Conservation (phyloP, 345 rosid genomes). For the Moricandia moricandioides region DNA sequence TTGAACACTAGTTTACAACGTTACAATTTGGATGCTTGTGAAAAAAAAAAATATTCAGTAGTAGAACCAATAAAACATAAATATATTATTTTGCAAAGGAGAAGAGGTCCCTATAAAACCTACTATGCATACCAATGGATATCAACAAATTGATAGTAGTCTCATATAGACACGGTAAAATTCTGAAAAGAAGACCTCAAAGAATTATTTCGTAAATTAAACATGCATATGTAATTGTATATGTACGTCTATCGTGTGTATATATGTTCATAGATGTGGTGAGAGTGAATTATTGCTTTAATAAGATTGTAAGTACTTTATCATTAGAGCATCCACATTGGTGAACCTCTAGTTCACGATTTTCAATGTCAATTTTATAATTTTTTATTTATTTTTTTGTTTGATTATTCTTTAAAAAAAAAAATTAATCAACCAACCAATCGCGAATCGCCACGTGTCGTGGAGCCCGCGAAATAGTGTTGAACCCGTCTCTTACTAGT, state of each 20-base stretch:
- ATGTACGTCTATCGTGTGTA: not conserved
- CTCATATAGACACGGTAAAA: not conserved
- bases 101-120: not conserved
- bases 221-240: not conserved
- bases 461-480: no score
- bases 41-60: not conserved
- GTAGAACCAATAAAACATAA: not conserved
- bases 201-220: no score
- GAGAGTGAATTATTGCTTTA: conserved; percentile 2
- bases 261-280: not conserved
- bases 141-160: not conserved
- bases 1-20: not conserved
- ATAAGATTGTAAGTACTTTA: conserved; percentile 13
- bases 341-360: no score
- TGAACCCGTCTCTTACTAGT: no score
- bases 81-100: not conserved
- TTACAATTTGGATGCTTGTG: not conserved
- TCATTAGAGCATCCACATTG: no score
- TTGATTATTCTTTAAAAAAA: no score
- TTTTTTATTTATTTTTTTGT: no score
- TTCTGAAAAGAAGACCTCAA: not conserved
- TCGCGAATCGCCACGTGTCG: no score
- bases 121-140: not conserved
- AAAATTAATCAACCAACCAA: no score
- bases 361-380: no score